phyloP scores from a whole-genome alignment of 2,329 filamentous ascomycete genomes.

The Fusarium sp. region DNA sequence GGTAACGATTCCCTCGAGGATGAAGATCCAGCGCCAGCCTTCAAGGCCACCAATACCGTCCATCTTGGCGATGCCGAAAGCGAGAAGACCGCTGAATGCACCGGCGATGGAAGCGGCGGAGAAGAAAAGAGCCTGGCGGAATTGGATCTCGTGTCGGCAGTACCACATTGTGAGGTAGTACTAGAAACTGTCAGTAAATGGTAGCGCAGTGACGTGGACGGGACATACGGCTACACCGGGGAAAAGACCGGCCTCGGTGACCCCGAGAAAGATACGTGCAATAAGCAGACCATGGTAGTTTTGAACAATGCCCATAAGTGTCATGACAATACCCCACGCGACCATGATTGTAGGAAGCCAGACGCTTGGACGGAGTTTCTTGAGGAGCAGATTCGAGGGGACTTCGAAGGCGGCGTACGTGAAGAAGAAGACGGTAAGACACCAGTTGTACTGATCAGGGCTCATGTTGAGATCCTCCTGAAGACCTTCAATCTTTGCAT shows the following conservation, averaged over 20 bases:
- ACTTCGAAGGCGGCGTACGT: conserved; percentile 81
- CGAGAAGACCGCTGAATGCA: conserved; percentile 79
- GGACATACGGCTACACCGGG: conserved; percentile 68
- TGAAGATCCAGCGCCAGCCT: conserved; percentile 76
- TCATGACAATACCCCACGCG: conserved; percentile 65
- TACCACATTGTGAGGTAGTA: conserved; percentile 72
- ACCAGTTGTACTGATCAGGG: conserved; percentile 77
- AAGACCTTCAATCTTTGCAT: conserved; percentile 74
- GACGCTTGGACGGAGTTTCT: conserved; percentile 77
- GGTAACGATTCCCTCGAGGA: conserved; percentile 78
- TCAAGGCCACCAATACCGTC: conserved; percentile 70
- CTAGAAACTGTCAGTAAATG: conserved; percentile 32
- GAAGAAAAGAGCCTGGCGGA: conserved; percentile 80
- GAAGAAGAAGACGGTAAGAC: conserved; percentile 81
- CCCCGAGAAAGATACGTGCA: conserved; percentile 70
- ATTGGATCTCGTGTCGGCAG: conserved; percentile 67
- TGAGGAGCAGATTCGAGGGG: conserved; percentile 82
- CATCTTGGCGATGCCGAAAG: conserved; percentile 78
- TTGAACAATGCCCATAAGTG: conserved; percentile 66
- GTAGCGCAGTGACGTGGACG: conserved; percentile 8
- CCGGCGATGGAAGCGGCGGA: conserved; percentile 84
- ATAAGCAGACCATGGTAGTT: conserved; percentile 62
- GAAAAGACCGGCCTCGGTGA: conserved; percentile 77
- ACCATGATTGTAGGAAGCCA: conserved; percentile 85
- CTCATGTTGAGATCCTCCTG: conserved; percentile 69